Evolutionary conservation across 2,329 filamentous ascomycete species (phyloP).

Genomic region (Ceratocystis ficicola): DNA sequence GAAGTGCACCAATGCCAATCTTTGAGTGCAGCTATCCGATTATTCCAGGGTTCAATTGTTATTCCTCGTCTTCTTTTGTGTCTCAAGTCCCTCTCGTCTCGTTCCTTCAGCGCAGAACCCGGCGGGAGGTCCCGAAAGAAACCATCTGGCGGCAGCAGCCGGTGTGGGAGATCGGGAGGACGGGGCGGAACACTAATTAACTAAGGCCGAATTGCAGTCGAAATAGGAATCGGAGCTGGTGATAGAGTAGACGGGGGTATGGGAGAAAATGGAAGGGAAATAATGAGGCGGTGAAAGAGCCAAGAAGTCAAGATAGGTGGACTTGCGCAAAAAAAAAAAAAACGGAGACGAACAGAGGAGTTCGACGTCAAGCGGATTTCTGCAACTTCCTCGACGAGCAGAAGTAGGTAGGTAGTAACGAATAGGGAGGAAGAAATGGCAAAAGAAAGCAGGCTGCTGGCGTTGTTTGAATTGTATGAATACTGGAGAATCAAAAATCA

Average conservation of each 20-base stretch:
- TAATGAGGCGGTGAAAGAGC: not conserved
- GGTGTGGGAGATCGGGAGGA: not conserved
- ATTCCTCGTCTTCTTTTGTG: not conserved
- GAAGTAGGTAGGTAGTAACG: not conserved
- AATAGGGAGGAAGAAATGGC: not conserved
- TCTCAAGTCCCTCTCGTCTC: not conserved
- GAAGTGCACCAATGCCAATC: not conserved
- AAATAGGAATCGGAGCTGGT: not conserved
- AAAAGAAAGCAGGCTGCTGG: not conserved
- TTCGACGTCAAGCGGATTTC: not conserved
- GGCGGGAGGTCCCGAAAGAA: slow-evolving; percentile 12
- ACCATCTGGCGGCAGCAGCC: slow-evolving; percentile 15
- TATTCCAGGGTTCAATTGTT: not conserved
- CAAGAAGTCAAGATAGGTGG: not conserved
- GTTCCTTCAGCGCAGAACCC: slow-evolving; percentile 14
- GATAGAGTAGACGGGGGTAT: not conserved
- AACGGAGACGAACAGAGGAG: not conserved
- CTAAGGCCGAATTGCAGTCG: not conserved
- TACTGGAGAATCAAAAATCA: not conserved
- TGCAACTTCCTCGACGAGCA: not conserved
- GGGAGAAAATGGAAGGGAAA: not conserved
- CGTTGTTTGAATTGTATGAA: not conserved
- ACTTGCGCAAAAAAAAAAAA: not conserved
- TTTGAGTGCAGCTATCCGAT: not conserved
- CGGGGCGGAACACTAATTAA: not conserved